These are phyloP conservation scores for Saksenaea vasiformis DNA, from an alignment of 371 early-diverging fungal genomes.

Conservation along the genomic window DNA sequence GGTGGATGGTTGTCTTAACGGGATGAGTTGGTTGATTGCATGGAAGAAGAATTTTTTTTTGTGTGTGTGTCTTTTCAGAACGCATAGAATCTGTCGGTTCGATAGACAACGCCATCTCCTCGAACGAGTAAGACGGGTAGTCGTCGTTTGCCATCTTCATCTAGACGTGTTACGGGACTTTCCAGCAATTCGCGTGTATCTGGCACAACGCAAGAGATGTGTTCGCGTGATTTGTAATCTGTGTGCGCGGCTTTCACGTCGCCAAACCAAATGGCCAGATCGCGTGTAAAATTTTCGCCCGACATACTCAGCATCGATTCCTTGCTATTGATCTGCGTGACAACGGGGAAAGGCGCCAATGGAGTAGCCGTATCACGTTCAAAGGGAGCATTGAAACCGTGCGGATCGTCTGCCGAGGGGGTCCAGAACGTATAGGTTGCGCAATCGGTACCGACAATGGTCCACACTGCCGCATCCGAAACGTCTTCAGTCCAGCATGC, in stretches of 20 bases:
- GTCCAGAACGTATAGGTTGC: slow-evolving; percentile 22
- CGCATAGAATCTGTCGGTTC: slow-evolving; percentile 19
- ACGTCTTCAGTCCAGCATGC: slow-evolving; percentile 84
- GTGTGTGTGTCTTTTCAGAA: background rate
- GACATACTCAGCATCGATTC: slow-evolving; percentile 35
- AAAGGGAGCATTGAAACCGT: background rate
- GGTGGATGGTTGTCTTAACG: no score
- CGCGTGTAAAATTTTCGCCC: slow-evolving; percentile 60
- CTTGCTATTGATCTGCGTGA: slow-evolving; percentile 3
- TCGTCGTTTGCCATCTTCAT: slow-evolving; percentile 3
- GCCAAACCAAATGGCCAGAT: slow-evolving; percentile 64
- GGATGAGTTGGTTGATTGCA: no score
- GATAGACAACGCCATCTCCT: slow-evolving; percentile 21
- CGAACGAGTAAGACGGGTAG: slow-evolving; percentile 22
- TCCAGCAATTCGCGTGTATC: background rate
- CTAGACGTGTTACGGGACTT: background rate
- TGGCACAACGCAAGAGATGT: slow-evolving; percentile 28
- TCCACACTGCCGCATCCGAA: slow-evolving; percentile 59
- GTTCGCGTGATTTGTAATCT: slow-evolving; percentile 22
- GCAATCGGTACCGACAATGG: slow-evolving; percentile 24
- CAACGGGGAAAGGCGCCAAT: slow-evolving; percentile 16
- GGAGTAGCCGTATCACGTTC: background rate
- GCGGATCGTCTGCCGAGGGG: slow-evolving; percentile 1
- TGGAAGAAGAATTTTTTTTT: no score
- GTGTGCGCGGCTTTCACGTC: slow-evolving; percentile 35